phyloP scores from a whole-genome alignment of 2,329 filamentous ascomycete species.

The Ophiostoma quercus region DNA sequence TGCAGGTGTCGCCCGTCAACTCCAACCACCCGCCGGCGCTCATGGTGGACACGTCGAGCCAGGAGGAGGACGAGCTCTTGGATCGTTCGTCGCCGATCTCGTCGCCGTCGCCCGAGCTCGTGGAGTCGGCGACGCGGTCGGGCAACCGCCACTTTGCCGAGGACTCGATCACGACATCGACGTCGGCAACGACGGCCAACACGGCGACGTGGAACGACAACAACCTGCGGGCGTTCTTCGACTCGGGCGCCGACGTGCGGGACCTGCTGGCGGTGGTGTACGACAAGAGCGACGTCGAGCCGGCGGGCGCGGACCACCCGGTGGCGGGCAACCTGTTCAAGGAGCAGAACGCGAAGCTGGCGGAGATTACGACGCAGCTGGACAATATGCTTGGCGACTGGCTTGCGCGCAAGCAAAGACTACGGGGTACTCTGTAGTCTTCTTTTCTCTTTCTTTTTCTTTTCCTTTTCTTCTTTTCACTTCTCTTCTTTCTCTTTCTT shows the following conservation, averaged over 20 bases:
- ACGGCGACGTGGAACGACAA: constrained; percentile 75
- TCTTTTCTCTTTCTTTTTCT: neutral
- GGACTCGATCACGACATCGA: constrained; percentile 50
- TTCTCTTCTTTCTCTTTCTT: neutral
- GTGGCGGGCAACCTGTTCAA: constrained; percentile 74
- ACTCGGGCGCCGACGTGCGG: constrained; percentile 80
- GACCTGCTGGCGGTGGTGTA: constrained; percentile 89
- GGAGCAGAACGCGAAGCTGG: constrained; percentile 78
- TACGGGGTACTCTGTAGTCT: constrained; percentile 18
- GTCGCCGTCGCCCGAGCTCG: constrained; percentile 59
- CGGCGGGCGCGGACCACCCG: constrained; percentile 78
- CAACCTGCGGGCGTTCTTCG: constrained; percentile 81
- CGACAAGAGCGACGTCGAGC: constrained; percentile 78
- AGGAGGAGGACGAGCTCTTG: constrained; percentile 45
- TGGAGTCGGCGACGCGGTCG: constrained; percentile 43
- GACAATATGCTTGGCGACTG: constrained; percentile 82
- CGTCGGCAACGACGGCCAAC: constrained; percentile 42
- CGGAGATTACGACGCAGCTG: constrained; percentile 76
- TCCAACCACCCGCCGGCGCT: constrained; percentile 58
- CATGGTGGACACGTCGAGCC: constrained; percentile 65
- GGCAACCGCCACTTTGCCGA: constrained; percentile 39
- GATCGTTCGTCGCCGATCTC: constrained; percentile 57
- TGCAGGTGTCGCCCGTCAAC: constrained; percentile 55
- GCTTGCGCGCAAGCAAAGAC: constrained; percentile 60
- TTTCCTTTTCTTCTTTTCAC: neutral